These are phyloP conservation scores for Dactylonectria macrodidyma DNA, from an alignment of 2,329 filamentous ascomycete genomes.

Conservation along the genomic window DNA sequence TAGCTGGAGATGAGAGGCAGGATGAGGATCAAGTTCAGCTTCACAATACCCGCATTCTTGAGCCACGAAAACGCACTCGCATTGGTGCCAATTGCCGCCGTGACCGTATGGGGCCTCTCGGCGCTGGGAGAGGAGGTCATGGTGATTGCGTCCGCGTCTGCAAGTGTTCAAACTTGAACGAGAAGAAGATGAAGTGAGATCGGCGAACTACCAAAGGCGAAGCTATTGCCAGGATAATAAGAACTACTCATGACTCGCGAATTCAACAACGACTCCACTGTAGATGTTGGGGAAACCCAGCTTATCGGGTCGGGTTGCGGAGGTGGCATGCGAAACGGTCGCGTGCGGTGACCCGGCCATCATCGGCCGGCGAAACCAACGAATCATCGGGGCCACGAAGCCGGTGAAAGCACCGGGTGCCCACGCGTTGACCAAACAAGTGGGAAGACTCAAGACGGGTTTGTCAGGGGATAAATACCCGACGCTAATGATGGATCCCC, in stretches of 20 bases:
- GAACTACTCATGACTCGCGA: neutral
- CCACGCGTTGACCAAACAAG: no score
- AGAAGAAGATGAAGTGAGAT: neutral
- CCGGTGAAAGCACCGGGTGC: neutral
- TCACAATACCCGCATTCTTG: conserved; percentile 18
- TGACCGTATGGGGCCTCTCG: conserved; percentile 11
- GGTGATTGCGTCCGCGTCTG: neutral
- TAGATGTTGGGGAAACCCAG: neutral
- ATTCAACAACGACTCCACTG: neutral
- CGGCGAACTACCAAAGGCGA: neutral
- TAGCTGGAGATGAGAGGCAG: conserved; percentile 20
- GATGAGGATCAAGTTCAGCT: conserved; percentile 20
- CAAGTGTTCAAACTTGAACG: neutral
- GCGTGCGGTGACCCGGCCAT: neutral
- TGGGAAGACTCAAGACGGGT: neutral
- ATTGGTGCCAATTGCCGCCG: conserved; percentile 1
- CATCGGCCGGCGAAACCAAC: neutral
- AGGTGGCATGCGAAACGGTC: neutral
- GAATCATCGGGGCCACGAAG: neutral
- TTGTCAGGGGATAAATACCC: neutral
- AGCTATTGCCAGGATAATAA: neutral
- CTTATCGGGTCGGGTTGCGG: neutral
- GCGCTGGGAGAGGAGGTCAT: conserved; percentile 3
- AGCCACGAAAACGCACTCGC: conserved; percentile 15
- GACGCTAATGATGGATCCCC: neutral